Percentiles rank a stretch among this genome's conserved stretches.
Conservation (phyloP, 805 yeast species). For the Torulaspora franciscae region DNA sequence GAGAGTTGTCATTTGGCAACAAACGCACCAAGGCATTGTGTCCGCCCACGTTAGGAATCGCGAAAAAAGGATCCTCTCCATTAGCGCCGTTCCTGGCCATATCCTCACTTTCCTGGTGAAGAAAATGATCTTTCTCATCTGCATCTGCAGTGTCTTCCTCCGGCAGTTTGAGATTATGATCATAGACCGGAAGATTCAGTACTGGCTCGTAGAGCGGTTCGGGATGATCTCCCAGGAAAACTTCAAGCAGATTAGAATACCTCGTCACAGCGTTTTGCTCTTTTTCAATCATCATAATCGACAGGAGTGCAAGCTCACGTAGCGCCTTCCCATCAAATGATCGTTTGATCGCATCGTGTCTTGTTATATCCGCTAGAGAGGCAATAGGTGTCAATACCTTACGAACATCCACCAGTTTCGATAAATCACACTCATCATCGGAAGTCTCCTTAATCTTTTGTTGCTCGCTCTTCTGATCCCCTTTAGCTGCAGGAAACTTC, state of each 20-base stretch:
- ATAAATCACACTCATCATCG: constrained; percentile 41
- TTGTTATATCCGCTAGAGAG: constrained; percentile 73
- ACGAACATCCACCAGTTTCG: constrained; percentile 48
- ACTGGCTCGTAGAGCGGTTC: constrained; percentile 57
- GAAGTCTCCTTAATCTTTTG: constrained; percentile 32
- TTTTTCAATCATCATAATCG: constrained; percentile 70
- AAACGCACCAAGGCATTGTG: constrained; percentile 15
- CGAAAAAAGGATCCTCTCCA: constrained; percentile 59
- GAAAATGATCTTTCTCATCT: constrained; percentile 13
- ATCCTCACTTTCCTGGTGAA: constrained; percentile 2
- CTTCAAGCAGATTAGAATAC: constrained; percentile 65
- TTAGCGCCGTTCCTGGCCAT: constrained; percentile 16
- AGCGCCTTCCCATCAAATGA: constrained; percentile 59
- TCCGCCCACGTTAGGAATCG: constrained; percentile 46
- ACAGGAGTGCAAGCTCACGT: constrained; percentile 59
- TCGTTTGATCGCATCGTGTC: constrained; percentile 61
- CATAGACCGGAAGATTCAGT: constrained; percentile 62
- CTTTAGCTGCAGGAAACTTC: constrained; percentile 17
- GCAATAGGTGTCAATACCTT: constrained; percentile 70
- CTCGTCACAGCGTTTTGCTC: constrained; percentile 77
- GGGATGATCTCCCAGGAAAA: constrained; percentile 85
- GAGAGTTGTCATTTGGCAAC: constrained; percentile 42
- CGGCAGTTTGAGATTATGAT: constrained; percentile 48
- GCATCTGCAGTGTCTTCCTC: constrained; percentile 25
- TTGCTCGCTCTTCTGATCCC: constrained; percentile 12